phyloP scores from a whole-genome alignment of 352 stramenopile genomes.

The Phytophthora citricola region DNA sequence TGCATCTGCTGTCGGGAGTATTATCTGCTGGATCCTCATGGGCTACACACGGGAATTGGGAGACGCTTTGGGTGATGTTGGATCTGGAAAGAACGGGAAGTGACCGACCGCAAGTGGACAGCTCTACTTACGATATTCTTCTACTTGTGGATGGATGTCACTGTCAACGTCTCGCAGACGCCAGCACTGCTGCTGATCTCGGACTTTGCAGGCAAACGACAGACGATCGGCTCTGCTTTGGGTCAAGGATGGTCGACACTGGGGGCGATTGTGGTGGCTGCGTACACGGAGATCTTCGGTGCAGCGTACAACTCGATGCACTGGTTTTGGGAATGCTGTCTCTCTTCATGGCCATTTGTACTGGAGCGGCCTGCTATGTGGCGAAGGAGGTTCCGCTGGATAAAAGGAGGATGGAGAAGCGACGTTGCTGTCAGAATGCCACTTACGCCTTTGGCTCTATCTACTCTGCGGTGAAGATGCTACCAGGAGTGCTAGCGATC shows the following conservation, averaged over 20 bases:
- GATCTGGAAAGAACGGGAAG: constrained; percentile 32
- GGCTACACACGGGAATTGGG: constrained; percentile 56
- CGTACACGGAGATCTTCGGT: constrained; percentile 59
- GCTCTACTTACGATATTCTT: constrained; percentile 59
- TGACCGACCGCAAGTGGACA: constrained; percentile 54
- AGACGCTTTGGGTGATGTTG: constrained; percentile 50
- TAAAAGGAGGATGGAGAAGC: constrained; percentile 15
- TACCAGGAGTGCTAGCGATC: constrained; percentile 33
- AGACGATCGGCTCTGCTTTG: constrained; percentile 53
- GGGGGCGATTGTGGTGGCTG: constrained; percentile 52
- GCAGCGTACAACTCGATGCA: constrained; percentile 54
- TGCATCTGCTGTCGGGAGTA: constrained; percentile 37
- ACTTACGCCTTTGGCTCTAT: constrained; percentile 39
- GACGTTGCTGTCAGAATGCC: constrained; percentile 21
- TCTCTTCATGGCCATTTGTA: constrained; percentile 40
- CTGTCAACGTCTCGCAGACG: constrained; percentile 59
- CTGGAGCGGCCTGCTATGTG: constrained; percentile 38
- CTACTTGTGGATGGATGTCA: constrained; percentile 74
- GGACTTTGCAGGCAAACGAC: constrained; percentile 61
- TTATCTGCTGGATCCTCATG: constrained; percentile 64
- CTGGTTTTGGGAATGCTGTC: constrained; percentile 67
- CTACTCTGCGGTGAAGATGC: constrained; percentile 28
- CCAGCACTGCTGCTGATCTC: constrained; percentile 56
- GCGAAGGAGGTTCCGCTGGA: constrained; percentile 42
- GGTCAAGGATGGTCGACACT: constrained; percentile 57